phyloP scores from a whole-genome alignment of 208 protist genomes.

The Trypanosoma melophagium region DNA sequence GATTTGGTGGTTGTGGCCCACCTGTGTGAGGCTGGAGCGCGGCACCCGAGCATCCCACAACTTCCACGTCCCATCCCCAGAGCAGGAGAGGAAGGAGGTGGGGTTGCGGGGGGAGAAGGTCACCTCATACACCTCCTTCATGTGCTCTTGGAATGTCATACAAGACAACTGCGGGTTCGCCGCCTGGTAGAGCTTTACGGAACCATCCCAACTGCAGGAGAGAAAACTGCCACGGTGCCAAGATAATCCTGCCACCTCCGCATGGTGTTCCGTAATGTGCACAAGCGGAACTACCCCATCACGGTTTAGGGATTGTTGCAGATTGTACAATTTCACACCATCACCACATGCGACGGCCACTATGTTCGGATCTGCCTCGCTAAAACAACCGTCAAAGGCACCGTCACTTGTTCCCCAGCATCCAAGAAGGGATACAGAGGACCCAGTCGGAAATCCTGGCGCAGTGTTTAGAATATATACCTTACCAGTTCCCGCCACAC shows the following conservation, averaged over 20 bases:
- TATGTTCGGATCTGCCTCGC: conserved; percentile 75
- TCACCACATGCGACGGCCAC: conserved; percentile 85
- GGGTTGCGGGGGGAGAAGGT: conserved; percentile 67
- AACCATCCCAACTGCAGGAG: conserved; percentile 83
- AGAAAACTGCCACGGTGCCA: conserved; percentile 86
- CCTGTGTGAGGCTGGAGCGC: conserved; percentile 75
- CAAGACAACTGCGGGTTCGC: conserved; percentile 53
- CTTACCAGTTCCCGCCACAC: conserved; percentile 84
- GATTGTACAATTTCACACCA: conserved; percentile 86
- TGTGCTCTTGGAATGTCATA: conserved; percentile 78
- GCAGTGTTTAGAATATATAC: conserved; percentile 85
- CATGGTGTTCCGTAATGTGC: conserved; percentile 77
- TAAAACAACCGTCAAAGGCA: conserved; percentile 86
- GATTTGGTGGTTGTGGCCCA: conserved; percentile 83
- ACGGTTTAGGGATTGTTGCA: conserved; percentile 68
- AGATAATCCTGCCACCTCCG: conserved; percentile 76
- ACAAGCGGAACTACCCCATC: conserved; percentile 72
- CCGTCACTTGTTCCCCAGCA: conserved; percentile 87
- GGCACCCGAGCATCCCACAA: conserved; percentile 81
- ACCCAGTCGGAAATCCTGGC: conserved; percentile 43
- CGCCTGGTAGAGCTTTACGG: conserved; percentile 81
- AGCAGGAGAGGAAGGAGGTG: conserved; percentile 84
- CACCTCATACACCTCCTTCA: conserved; percentile 92
- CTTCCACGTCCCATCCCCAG: conserved; percentile 89
- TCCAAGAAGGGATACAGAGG: conserved; percentile 57